A percentile compares a stretch with the other conserved stretches of the same genome.
These are phyloP conservation scores for Pistacia atlantica DNA, from an alignment of 345 rosid genomes.

Conservation along the genomic window DNA sequence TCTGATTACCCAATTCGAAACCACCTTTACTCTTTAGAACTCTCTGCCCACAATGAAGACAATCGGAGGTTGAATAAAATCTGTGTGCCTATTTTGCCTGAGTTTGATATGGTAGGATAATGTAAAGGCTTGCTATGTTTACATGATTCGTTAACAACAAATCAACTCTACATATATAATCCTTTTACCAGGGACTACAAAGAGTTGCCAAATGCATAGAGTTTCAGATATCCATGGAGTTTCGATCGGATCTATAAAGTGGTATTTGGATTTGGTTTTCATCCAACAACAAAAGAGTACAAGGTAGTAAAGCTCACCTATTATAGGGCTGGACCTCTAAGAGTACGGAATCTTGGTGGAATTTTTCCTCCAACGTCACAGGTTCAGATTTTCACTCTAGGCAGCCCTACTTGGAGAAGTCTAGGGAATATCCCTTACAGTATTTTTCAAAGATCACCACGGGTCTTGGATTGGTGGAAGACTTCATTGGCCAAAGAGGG, in stretches of 20 bases:
- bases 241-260: constrained; percentile 30
- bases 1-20: constrained; percentile 42
- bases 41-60: constrained; percentile 9
- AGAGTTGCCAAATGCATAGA: constrained; percentile 34
- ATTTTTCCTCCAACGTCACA: too few species aligned
- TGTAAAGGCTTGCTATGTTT: constrained; percentile 48
- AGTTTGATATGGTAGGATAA: constrained; percentile 47
- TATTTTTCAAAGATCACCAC: constrained; percentile 9
- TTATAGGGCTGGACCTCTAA: too few species aligned
- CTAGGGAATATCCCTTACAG: constrained; percentile 16
- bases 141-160: constrained; percentile 29
- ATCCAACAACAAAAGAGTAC: too few species aligned
- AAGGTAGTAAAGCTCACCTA: too few species aligned
- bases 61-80: constrained; percentile 31
- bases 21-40: constrained; percentile 42
- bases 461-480: constrained; percentile 27
- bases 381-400: too few species aligned
- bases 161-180: constrained; percentile 33
- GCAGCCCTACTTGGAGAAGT: constrained; percentile 27
- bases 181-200: constrained; percentile 39
- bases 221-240: constrained; percentile 23
- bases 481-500: constrained; percentile 27
- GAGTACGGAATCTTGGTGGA: too few species aligned
- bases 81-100: constrained; percentile 29
- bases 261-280: constrained; percentile 46